Base-by-base conservation (phyloP, 73 alveolate genomes). In the Halteria grandinella region DNA sequence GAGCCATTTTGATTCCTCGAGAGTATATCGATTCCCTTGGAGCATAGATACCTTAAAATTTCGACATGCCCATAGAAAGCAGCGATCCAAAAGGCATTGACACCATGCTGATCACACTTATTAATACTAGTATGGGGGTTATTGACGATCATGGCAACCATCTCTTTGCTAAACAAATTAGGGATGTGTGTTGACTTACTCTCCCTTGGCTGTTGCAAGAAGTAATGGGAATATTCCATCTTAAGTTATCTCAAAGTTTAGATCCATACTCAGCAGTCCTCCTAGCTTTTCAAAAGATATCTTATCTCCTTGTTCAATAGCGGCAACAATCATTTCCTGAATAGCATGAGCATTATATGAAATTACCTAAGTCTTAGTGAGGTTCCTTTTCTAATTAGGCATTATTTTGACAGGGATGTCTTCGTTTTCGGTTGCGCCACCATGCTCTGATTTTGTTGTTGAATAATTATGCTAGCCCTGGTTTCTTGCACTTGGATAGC, bases 21-120 rank as follows among this genome's bases (percentile, higher is more conserved):
- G 59, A 27, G 31, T 18, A 48, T n/a, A 49, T 79, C 76, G 0
- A 64, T 52, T 12, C 76, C 76, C 32, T 63, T 33, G 8, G 31
- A 47, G 7, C 43, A 15, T 27, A 79, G 60, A 24, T 50, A n/a
- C 17, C 24, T 66, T 83, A 79, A 64, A 10, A 60, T 31, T 51
- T 76, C 58, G 24, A 34, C 44, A 21, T 64, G 41, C 4, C 82
- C 79, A 28, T 79, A 64, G 32, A 23, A 64, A 1, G 83, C 69
- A 20, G 89, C 82, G 36, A 79, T 79, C 83, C 82, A 79, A 52
- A 79, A 79, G 14, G 80, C 55, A 45, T 64, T 79, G 0, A 79
- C 75, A 3, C 89, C 89, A 49, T 64, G 63, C 0, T 1, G 20
- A 39, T 79, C 89, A 1, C 59, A 64, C 34, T 66, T 37, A 28